Base-by-base conservation (phyloP, 2,329 filamentous ascomycete genomes). In the Hortaea sp. region DNA sequence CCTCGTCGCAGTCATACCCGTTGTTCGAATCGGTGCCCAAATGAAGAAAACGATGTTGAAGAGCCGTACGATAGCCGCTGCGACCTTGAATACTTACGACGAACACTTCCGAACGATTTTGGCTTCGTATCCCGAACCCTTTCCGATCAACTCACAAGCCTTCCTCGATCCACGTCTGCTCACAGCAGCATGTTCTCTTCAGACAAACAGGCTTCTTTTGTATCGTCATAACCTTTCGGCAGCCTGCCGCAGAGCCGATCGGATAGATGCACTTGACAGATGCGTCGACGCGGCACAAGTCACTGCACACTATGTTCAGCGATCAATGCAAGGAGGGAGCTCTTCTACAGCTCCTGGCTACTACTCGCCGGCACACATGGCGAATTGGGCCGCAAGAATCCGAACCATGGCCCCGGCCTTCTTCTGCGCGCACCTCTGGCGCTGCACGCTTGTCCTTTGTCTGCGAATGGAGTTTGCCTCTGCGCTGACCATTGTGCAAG, bases 141-240 rank as follows among this genome's bases (percentile, higher is more conserved):
- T 85, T 60, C 82, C 86, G 48, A 76, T 82, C 2, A 71, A 76
- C 11, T 82, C 81, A 50, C 73, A 77, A 29, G 76, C 80, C 6
- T 74, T 80, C 6, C 72, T 95, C 38, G 82, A 92, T 48, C 81
- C 87, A 6, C 76, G 82, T 44, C 80, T 84, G 37, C 72, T 97
- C 10, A 78, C 81, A 28, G 85, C 88, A 0, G 72, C 94, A 6
- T 76, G 85, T 30, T 82, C 87, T 58, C 76, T 97, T 6, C 82
- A 95, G 50, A 85, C 87, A 49, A 82, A 84, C 11, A 83, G 88
- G n/a, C 76, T 95, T 29, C 73, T 92, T 34, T 76, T 98, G 6
- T 87, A 95, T 65, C 80, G 92, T 38, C 88, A 94, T 58, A 95
- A 97, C 59, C 73, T 97, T 6, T 82, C 81, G 0, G 85, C 88